phyloP scores from a whole-genome alignment of 495 filamentous ascomycete genomes.

The Bryoglossum gracile region DNA sequence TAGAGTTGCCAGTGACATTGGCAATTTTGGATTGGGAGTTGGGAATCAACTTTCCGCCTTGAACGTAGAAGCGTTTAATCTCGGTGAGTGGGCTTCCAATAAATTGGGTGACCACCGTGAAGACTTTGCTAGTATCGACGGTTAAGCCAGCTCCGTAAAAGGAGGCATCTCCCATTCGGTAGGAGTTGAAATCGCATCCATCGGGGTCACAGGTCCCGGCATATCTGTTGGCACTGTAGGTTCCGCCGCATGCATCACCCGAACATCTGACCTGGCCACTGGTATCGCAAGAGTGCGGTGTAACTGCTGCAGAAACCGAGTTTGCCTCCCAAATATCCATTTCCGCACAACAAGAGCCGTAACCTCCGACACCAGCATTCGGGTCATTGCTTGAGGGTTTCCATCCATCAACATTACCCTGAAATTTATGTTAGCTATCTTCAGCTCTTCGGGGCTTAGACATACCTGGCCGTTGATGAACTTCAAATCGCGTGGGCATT shows the following conservation, averaged over 20 bases:
- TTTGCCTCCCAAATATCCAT: constrained; percentile 72
- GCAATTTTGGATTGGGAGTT: constrained; percentile 40
- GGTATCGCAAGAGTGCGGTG: constrained; percentile 44
- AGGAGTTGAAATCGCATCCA: constrained; percentile 69
- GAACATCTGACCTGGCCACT: constrained; percentile 41
- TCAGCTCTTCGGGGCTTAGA: not conserved
- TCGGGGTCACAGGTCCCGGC: constrained; percentile 58
- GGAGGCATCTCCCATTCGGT: constrained; percentile 47
- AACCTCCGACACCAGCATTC: constrained; percentile 42
- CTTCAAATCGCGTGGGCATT: constrained; percentile 57
- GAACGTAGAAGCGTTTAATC: constrained; percentile 59
- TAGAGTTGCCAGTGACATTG: constrained; percentile 48
- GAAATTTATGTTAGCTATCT: not conserved
- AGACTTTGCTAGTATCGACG: constrained; percentile 50
- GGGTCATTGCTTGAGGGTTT: not conserved
- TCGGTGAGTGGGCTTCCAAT: constrained; percentile 52
- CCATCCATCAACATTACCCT: not conserved
- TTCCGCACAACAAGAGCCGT: constrained; percentile 61
- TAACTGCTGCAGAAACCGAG: constrained; percentile 47
- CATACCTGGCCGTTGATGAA: constrained; percentile 60
- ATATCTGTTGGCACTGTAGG: constrained; percentile 42
- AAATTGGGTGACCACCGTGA: constrained; percentile 71
- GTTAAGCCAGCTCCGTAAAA: constrained; percentile 53
- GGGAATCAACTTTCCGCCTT: constrained; percentile 19
- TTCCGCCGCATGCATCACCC: constrained; percentile 41